These are phyloP conservation scores for Penicillium mononematosum DNA, from an alignment of 495 filamentous ascomycete genomes.

Conservation along the genomic window DNA sequence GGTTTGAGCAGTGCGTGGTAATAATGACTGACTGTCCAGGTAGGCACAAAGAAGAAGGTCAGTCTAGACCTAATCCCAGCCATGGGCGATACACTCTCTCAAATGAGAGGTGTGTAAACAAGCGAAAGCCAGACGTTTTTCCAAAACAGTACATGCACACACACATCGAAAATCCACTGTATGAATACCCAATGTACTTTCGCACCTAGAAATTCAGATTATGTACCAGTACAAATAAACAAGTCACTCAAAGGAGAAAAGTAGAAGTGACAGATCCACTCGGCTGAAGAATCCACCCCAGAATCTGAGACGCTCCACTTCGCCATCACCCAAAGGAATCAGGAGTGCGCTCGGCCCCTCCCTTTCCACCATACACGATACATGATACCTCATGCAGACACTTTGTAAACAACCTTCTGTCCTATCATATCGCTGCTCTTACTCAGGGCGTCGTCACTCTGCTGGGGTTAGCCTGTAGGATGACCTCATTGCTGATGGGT, in stretches of 20 bases:
- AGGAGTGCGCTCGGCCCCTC: slow-evolving; percentile 8
- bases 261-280: slow-evolving; percentile 10
- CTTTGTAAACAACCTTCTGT: neutral
- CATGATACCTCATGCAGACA: neutral
- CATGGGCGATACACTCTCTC: neutral
- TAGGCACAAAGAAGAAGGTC: neutral
- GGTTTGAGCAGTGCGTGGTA: neutral
- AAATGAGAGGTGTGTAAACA: neutral
- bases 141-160: neutral
- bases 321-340: slow-evolving; percentile 6
- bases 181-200: neutral
- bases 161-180: neutral
- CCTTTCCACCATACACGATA: slow-evolving; percentile 8
- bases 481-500: slow-evolving; percentile 19
- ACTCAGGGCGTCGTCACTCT: slow-evolving; percentile 20
- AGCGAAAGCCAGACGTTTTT: neutral
- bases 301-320: slow-evolving; percentile 8
- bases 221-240: slow-evolving; percentile 3
- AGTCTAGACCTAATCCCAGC: neutral
- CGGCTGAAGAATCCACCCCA: slow-evolving; percentile 14
- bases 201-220: neutral
- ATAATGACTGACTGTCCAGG: slow-evolving; percentile 14
- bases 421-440: slow-evolving; percentile 22
- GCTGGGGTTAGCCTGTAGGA: slow-evolving; percentile 1
- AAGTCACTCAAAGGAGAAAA: neutral